phyloP scores from a whole-genome alignment of 108 stramenopile species.

The Nannochloropsis gaditana region DNA sequence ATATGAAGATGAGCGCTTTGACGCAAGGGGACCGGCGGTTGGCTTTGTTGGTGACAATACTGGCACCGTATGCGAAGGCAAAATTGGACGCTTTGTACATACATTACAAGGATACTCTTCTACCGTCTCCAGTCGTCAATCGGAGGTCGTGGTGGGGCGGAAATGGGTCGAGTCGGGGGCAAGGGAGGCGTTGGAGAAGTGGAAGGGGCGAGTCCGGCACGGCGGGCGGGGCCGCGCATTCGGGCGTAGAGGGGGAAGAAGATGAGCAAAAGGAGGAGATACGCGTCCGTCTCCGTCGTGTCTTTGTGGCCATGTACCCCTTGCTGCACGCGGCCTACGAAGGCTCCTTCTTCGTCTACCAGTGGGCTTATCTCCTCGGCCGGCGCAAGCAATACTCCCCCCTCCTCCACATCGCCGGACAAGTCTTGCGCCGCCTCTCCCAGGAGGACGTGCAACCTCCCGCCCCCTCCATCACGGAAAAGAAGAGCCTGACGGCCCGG shows the following conservation, averaged over 20 bases:
- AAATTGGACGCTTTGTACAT: constrained; percentile 35
- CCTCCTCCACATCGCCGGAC: constrained; percentile 28
- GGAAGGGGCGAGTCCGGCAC: not conserved
- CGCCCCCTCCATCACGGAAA: not conserved
- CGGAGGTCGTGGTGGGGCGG: not conserved
- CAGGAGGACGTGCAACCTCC: constrained; percentile 14
- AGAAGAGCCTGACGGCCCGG: constrained; percentile 18
- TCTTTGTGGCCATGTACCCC: constrained; percentile 32
- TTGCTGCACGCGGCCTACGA: constrained; percentile 40
- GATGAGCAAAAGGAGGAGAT: not conserved
- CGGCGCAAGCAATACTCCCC: constrained; percentile 32
- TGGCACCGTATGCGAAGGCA: constrained; percentile 36
- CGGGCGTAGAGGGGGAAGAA: constrained; percentile 6
- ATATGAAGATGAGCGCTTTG: constrained; percentile 16
- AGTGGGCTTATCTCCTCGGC: constrained; percentile 45
- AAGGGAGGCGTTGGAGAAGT: not conserved
- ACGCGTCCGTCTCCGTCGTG: not conserved
- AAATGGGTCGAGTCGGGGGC: not conserved
- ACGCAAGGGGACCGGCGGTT: constrained; percentile 32
- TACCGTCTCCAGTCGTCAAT: not conserved
- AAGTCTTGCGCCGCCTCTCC: constrained; percentile 30
- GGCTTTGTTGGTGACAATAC: constrained; percentile 26
- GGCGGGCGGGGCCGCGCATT: not conserved
- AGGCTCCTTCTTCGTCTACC: constrained; percentile 36
- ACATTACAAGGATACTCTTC: constrained; percentile 13